Base-by-base conservation (phyloP, 306 rosid species). In the Crotalaria pallida region DNA sequence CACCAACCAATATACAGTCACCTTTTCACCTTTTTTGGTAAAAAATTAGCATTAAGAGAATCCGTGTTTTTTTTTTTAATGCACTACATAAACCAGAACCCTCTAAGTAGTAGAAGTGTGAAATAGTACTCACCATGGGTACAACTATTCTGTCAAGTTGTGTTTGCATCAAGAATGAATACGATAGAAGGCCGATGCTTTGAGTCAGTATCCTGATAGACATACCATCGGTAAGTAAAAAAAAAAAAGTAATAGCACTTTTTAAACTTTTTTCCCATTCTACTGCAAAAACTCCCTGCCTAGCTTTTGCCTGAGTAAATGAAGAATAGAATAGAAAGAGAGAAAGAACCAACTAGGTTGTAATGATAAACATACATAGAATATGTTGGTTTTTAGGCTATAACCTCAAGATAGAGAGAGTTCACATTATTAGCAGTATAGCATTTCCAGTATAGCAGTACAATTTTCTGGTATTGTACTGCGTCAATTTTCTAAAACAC, bases 151-250 rank as follows among this genome's bases (percentile, higher is more conserved):
- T 86, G 84, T 89, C 91, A 69, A 75, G 83, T 67, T 77, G 84
- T 58, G 84, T 64, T 56, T 5, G 86, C 65, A 58, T 75, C 96
- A 92, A 86, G 78, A 84, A 90, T 29, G 98, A 80, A 40, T 82
- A 92, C 7, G 98, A 92, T 24, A 92, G 89, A 80, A 92, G 96
- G 73, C 98, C 96, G 71, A 90, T 79, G 84, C 96, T 90, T 77
- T 82, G 87, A 66, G 93, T 90, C 78, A 61, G 47, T 72, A 67
- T 74, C 84, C 98, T 92, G 87, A 58, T 70, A 72, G 77, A 66
- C 41, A 36, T 43, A 44, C 50, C 75, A 66, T 65, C 43, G 69
- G 29, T 71, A 53, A 61, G 23, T 18, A 50, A 31, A 18, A 70
- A 19, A 16, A 19, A 27, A 50, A 27, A 31, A 16, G 2, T 33